Evolutionary conservation across 208 protist species (phyloP).

Genomic region (Trypanosoma congolense): DNA sequence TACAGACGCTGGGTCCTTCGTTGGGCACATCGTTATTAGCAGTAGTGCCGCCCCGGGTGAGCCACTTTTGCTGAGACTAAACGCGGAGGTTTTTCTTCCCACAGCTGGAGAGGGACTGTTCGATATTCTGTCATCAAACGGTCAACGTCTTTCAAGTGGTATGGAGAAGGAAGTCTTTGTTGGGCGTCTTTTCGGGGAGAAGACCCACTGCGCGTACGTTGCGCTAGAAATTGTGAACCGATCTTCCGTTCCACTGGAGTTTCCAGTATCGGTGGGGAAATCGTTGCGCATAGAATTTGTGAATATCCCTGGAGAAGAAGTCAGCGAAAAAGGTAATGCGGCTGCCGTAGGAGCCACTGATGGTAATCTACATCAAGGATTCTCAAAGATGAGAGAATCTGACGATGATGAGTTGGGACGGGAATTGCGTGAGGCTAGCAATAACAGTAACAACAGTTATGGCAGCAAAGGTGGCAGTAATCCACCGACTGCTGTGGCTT

Average conservation of each 20-base stretch:
- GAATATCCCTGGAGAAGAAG: conserved; percentile 7
- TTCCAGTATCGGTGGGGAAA: conserved; percentile 77
- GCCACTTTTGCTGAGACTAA: conserved; percentile 70
- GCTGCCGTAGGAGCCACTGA: background rate
- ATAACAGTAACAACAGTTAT: background rate
- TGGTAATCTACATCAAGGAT: background rate
- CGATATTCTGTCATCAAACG: conserved; percentile 57
- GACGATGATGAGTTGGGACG: background rate
- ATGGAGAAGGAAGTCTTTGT: conserved; percentile 40
- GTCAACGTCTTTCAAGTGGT: conserved; percentile 25
- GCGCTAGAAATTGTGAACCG: conserved; percentile 78
- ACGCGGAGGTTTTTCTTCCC: conserved; percentile 68
- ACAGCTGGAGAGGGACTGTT: conserved; percentile 70
- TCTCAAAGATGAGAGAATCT: background rate
- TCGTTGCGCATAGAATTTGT: conserved; percentile 76
- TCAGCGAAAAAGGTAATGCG: background rate
- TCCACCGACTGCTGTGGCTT: background rate
- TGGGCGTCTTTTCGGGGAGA: conserved; percentile 72
- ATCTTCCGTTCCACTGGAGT: conserved; percentile 68
- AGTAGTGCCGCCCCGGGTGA: conserved; percentile 55
- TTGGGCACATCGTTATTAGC: conserved; percentile 65
- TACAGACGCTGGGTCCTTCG: conserved; percentile 75
- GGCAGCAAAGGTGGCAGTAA: too few species aligned
- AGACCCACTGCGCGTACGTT: conserved; percentile 45
- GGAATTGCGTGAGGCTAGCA: background rate